Percentiles rank a stretch among this genome's conserved stretches.
Conservation (phyloP, 306 rosid species). For the Trifolium pratense region DNA sequence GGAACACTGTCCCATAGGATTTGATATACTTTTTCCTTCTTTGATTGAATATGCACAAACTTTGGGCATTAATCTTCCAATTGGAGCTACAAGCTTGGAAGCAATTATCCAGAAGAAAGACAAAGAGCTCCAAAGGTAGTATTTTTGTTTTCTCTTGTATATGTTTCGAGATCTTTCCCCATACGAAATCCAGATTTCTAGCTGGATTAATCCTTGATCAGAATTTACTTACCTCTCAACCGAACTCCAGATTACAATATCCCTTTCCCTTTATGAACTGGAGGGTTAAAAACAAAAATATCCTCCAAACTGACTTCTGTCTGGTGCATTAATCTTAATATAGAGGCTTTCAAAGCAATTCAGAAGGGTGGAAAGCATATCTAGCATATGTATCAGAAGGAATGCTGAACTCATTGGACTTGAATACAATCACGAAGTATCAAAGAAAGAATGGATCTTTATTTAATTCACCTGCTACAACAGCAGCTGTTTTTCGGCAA, state of each 20-base stretch:
- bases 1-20: conserved; percentile 74
- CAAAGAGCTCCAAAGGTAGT: conserved; percentile 62
- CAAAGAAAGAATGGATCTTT: conserved; percentile 88
- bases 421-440: conserved; percentile 67
- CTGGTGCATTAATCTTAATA: conserved; percentile 6
- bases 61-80: conserved; percentile 60
- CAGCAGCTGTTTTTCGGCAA: conserved; percentile 71
- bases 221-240: background rate
- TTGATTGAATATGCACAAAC: conserved; percentile 62
- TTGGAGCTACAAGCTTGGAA: conserved; percentile 51
- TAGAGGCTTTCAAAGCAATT: conserved; percentile 57
- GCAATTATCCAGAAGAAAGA: conserved; percentile 63
- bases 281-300: background rate
- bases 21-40: conserved; percentile 69
- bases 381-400: conserved; percentile 84
- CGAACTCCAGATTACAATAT: background rate
- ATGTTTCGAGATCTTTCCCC: background rate
- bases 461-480: conserved; percentile 82
- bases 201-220: too few relatives aligned
- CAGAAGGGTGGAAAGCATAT: conserved; percentile 73
- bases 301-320: conserved; percentile 11
- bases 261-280: background rate
- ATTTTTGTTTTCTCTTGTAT: conserved; percentile 22
- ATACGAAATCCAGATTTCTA: too few relatives aligned
- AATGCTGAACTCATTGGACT: conserved; percentile 56